These are phyloP conservation scores for Pseudofabraea citricarpa DNA, from an alignment of 2,329 filamentous ascomycete genomes.

Conservation along the genomic window DNA sequence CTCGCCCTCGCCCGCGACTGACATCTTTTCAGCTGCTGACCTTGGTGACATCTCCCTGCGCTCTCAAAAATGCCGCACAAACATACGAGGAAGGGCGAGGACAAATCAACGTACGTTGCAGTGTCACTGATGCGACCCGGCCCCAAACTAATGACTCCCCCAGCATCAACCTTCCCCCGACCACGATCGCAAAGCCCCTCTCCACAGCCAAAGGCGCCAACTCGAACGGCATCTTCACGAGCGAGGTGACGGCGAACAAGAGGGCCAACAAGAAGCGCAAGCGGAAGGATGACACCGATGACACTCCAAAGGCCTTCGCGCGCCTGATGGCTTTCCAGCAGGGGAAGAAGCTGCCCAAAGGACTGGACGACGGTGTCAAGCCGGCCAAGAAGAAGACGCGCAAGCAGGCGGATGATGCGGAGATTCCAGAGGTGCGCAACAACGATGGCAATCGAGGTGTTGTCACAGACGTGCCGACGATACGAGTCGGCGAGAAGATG, in stretches of 20 bases:
- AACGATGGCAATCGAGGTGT: slow-evolving; percentile 15
- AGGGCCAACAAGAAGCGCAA: slow-evolving; percentile 43
- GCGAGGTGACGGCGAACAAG: slow-evolving; percentile 24
- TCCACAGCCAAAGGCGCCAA: slow-evolving; percentile 42
- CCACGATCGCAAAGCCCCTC: slow-evolving; percentile 53
- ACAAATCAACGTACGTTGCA: slow-evolving; percentile 46
- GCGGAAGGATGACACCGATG: slow-evolving; percentile 48
- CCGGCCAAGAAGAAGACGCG: slow-evolving; percentile 24
- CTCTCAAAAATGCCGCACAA: slow-evolving; percentile 13
- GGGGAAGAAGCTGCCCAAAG: slow-evolving; percentile 55
- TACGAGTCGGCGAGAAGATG: slow-evolving; percentile 78
- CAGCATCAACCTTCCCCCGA: slow-evolving; percentile 48
- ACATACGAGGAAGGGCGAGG: slow-evolving; percentile 15
- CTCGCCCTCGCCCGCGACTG: no score
- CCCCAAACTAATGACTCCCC: slow-evolving; percentile 19
- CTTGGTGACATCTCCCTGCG: no score
- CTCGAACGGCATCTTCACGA: slow-evolving; percentile 31
- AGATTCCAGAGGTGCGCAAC: slow-evolving; percentile 12
- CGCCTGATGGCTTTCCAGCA: slow-evolving; percentile 73
- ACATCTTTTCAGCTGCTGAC: no score
- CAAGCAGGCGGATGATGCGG: slow-evolving; percentile 10
- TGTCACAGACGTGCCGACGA: slow-evolving; percentile 51
- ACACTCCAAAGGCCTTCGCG: slow-evolving; percentile 84
- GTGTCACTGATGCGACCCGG: not conserved
- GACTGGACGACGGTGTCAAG: slow-evolving; percentile 66